Percentiles rank a stretch among this genome's conserved stretches.
These are phyloP conservation scores for Curvularia sp. DNA, from an alignment of 2,329 filamentous ascomycete species.

Conservation along the genomic window DNA sequence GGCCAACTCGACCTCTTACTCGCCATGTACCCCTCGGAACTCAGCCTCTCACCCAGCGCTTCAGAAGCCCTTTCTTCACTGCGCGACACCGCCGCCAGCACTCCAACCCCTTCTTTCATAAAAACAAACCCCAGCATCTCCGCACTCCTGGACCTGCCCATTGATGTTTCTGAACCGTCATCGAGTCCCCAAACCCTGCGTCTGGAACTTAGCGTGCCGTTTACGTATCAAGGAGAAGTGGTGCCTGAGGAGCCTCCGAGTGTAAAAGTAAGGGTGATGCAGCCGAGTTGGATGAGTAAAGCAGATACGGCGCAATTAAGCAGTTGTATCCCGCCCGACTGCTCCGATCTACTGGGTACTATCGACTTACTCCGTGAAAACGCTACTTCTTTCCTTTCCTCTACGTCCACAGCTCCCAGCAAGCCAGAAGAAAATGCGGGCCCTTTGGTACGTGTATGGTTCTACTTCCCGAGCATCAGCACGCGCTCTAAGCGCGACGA, in stretches of 20 bases:
- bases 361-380: conserved; percentile 34
- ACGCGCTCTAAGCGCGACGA: conserved; percentile 66
- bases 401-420: not conserved
- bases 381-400: conserved; percentile 14
- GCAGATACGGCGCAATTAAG: conserved; percentile 29
- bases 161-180: conserved; percentile 4
- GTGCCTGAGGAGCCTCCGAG: conserved; percentile 28
- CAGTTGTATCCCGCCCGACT: conserved; percentile 5
- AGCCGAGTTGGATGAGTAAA: conserved; percentile 36
- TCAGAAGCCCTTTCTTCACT: conserved; percentile 20
- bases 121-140: conserved; percentile 19
- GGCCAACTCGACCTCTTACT: conserved; percentile 39
- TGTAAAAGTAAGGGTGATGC: conserved; percentile 31
- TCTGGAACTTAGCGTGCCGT: conserved; percentile 31
- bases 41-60: conserved; percentile 19
- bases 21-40: conserved; percentile 40
- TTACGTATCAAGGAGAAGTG: conserved; percentile 16
- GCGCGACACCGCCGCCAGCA: conserved; percentile 7
- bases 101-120: not conserved
- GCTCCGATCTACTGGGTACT: conserved; percentile 30
- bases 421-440: not conserved
- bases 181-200: conserved; percentile 8
- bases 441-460: conserved; percentile 63
- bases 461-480: conserved; percentile 68
- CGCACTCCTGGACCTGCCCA: conserved; percentile 20